Evolutionary conservation across 2,329 filamentous ascomycete species (phyloP), one percentile per base, ranked within the genome.

Genomic region (Colletotrichum neosansevieriae): DNA sequence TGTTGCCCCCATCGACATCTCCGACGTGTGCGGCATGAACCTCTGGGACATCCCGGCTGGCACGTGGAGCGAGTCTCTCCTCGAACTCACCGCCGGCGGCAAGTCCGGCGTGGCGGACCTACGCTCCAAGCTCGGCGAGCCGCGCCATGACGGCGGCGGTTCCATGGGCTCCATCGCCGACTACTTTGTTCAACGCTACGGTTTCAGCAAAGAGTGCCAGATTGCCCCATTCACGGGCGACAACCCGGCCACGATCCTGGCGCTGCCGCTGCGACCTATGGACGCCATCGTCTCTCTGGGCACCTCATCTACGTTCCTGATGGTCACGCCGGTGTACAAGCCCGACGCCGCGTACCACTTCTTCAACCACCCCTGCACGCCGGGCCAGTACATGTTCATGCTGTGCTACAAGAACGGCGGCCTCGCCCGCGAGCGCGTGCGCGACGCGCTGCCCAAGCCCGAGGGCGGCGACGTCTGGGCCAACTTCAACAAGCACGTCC

Each of bases 361-460:
- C 85, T 97, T 98, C 88, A 97, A 98, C 83, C 94, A 98, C 80
- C 96, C 96, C 1, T 96, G 94, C 50, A 97, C 94, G 1, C 83
- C 90, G 0, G 94, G 92, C 1, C 88, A 98, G 69, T 98, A 97
- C 86, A 98, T 99, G 96, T 98, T 99, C 81, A 99, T 99, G 96
- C 89, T 99, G 40, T 99, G 96, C 86, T 99, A 98, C 85, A 98
- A 98, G 82, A 99, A 99, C 81, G 96, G 96, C 73, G 94, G 94
- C 2, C 89, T 98, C 1, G 95, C 96, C 2, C 92, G 96, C 50
- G 96, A 99, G 78, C 90, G 92, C 74, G 89, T 98, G 70, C 92
- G 96, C 62, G 94, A 99, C 76, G 85, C 88, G 0, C 88, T 98
- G 59, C 91, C 94, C 45, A 79, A 82, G 21, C 80, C 81, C 29